Percentiles rank a stretch among this genome's conserved stretches.
These are phyloP conservation scores for Gracilaria vermiculophylla DNA, from an alignment of 23 red algal genomes.

Conservation along the genomic window DNA sequence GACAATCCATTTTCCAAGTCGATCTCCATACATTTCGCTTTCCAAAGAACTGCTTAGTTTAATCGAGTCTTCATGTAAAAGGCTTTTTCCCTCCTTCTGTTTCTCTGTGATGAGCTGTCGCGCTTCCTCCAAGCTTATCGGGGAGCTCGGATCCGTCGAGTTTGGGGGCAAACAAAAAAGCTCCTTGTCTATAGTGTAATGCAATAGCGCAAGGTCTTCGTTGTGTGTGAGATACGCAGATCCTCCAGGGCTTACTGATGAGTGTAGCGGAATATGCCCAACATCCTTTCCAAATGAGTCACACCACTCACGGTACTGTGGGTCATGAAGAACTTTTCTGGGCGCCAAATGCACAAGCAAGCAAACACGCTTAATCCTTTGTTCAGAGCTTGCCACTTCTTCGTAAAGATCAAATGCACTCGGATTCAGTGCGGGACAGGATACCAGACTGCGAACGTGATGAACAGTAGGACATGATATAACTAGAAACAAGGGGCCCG, in stretches of 20 bases:
- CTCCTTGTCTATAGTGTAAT: conserved; percentile 51
- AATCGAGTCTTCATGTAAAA: neutral
- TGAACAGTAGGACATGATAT: conserved; percentile 65
- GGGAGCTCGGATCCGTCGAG: neutral
- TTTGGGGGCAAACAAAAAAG: conserved; percentile 30
- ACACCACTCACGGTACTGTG: conserved; percentile 48
- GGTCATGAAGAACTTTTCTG: conserved; percentile 21
- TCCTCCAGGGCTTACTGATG: conserved; percentile 8
- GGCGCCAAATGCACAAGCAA: conserved; percentile 47
- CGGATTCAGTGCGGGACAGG: conserved; percentile 10
- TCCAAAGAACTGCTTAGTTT: neutral
- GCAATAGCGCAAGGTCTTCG: conserved; percentile 24
- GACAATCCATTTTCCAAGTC: conserved; percentile 30
- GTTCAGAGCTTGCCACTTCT: neutral
- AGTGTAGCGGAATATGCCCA: conserved; percentile 50
- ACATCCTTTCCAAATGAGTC: conserved; percentile 38
- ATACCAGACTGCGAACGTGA: conserved; percentile 45
- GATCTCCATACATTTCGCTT: neutral
- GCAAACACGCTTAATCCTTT: neutral
- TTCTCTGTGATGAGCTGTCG: neutral
- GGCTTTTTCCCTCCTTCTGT: neutral
- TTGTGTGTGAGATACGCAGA: conserved; percentile 38
- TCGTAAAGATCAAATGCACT: neutral
- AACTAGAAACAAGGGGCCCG: conserved; percentile 77
- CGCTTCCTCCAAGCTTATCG: neutral